Conservation (phyloP, 1,139 yeast genomes). For the Geotrichum candidum region DNA sequence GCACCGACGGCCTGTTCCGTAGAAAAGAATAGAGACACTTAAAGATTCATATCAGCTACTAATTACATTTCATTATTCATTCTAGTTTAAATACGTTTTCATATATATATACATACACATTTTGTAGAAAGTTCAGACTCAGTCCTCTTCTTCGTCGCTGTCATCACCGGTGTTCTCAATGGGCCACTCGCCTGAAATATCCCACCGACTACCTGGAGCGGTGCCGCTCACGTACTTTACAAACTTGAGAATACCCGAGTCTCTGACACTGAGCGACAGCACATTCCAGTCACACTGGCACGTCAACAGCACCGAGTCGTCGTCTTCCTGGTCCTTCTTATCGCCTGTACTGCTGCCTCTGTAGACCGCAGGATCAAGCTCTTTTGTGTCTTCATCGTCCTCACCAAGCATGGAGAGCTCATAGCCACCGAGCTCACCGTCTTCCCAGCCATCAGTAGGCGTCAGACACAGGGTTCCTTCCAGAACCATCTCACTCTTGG, state of each 20-base stretch:
- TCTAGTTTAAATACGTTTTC: not conserved
- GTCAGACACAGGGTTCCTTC: constrained; percentile 75
- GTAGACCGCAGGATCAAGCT: constrained; percentile 43
- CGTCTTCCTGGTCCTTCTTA: constrained; percentile 29
- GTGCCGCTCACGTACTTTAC: constrained; percentile 84
- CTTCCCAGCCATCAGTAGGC: constrained; percentile 76
- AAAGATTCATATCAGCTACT: not conserved
- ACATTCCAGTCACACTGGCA: constrained; percentile 83
- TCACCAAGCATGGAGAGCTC: constrained; percentile 71
- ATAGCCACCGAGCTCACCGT: constrained; percentile 90
- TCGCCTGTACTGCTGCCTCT: constrained; percentile 22
- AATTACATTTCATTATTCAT: not conserved
- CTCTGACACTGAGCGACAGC: constrained; percentile 71
- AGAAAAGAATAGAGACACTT: too few relatives aligned
- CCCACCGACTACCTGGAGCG: constrained; percentile 94
- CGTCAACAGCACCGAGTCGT: constrained; percentile 75
- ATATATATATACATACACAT: not conserved
- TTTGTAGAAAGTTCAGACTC: not conserved
- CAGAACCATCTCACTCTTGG: constrained; percentile 31
- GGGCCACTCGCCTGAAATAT: constrained; percentile 74
- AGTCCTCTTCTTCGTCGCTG: constrained; percentile 25
- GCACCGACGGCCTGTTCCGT: too few relatives aligned
- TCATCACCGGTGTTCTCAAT: constrained; percentile 45
- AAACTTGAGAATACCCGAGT: constrained; percentile 77
- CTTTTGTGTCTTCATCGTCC: constrained; percentile 45